Evolutionary conservation across 2,329 filamentous ascomycete species (phyloP), one percentile per base, ranked within the genome.

Genomic region (Trichophyton schoenleinii): DNA sequence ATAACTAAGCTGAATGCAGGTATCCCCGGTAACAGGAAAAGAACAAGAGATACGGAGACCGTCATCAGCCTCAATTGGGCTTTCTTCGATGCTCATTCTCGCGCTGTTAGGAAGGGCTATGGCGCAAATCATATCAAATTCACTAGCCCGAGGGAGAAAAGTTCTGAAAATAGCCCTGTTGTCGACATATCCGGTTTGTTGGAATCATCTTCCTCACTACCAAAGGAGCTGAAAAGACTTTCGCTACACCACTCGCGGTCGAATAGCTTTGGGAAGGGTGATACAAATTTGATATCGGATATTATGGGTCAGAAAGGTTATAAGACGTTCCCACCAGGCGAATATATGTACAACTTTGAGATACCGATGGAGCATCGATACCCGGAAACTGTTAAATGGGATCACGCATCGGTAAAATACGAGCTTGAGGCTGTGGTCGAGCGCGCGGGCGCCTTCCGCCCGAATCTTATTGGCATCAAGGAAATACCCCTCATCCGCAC

Each of bases 21-120:
- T 58, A 94, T 97, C 34, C 92, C 94, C 2, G 91, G 91, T 0
- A 81, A 87, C 20, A 55, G 52, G 52, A 55, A 55, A 62, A 96
- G 95, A 73, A 81, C 87, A 0, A 88, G 95, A 46, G 91, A 97
- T 70, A 88, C 89, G 64, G 88, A 94, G 67, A 89, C 86, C 2
- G 80, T 97, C 63, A 87, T 95, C 74, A 92, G 88, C 46, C 91
- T 96, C 69, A 92, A 85, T 18, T 85, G 90, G 75, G 92, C 87
- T 0, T 97, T 97, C 71, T 99, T 96, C 79, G 95, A 96, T 78
- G 63, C 71, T 64, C 81, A 84, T 65, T 83, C 84, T 64, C 76
- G 79, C 64, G 76, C 78, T 63, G 82, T 83, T 3, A 81, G 86
- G 67, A 77, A 78, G 61, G 79, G 82, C 34, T 83, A 85, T 53